Evolutionary conservation across 192 early-diverging fungal species (phyloP).

Genomic region (Lunasporangiospora selenospora): DNA sequence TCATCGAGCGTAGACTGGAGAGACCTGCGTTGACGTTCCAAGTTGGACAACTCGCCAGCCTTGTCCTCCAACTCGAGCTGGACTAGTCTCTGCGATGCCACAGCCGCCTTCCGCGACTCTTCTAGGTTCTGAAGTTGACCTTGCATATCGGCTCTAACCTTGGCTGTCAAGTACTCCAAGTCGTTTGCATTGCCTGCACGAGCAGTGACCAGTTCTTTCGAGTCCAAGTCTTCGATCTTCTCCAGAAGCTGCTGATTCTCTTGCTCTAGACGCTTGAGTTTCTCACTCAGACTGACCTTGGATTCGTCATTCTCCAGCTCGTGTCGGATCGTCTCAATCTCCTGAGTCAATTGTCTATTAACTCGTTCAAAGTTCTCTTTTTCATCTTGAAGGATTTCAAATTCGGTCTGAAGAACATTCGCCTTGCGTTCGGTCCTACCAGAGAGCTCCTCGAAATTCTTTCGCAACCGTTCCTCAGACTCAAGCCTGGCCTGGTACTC

Average conservation of each 20-base stretch:
- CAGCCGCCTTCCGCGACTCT: conserved; percentile 81
- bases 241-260: conserved; percentile 62
- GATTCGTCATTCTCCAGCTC: conserved; percentile 70
- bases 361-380: conserved; percentile 69
- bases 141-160: conserved; percentile 72
- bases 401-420: conserved; percentile 36
- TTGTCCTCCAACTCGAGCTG: conserved; percentile 85
- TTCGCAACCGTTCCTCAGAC: conserved; percentile 26
- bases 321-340: conserved; percentile 63
- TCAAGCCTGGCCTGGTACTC: conserved; percentile 40
- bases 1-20: conserved; percentile 70
- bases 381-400: conserved; percentile 60
- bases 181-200: conserved; percentile 56
- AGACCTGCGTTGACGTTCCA: conserved; percentile 69
- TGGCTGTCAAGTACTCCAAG: conserved; percentile 61
- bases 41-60: conserved; percentile 68
- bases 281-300: conserved; percentile 44
- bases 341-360: conserved; percentile 59
- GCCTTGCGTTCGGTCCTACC: conserved; percentile 43
- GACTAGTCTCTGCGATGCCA: conserved; percentile 75
- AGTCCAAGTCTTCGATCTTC: conserved; percentile 65
- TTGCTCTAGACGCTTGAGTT: conserved; percentile 63
- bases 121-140: conserved; percentile 80
- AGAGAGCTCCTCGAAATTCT: conserved; percentile 40
- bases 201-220: conserved; percentile 62